These are phyloP conservation scores for Wickerhamiella pararugosa DNA, from an alignment of 1,139 yeast genomes.

Conservation along the genomic window DNA sequence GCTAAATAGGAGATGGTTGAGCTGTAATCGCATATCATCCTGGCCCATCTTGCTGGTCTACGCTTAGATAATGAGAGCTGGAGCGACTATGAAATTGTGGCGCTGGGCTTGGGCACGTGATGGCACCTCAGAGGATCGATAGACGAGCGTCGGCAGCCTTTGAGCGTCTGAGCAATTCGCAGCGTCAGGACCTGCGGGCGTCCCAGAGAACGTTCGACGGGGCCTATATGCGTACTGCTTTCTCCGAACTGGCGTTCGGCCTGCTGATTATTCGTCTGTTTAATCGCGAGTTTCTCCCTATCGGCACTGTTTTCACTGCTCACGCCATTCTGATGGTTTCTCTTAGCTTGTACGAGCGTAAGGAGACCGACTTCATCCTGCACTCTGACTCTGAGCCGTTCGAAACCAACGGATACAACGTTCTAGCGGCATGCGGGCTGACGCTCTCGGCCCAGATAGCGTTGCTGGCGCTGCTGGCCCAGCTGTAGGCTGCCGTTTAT, in stretches of 20 bases:
- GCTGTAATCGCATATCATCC: slow-evolving; percentile 19
- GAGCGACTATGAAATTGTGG: too few relatives aligned
- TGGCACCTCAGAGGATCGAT: too few relatives aligned
- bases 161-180: slow-evolving; percentile 3
- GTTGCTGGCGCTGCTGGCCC: slow-evolving; percentile 16
- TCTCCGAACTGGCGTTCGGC: slow-evolving; percentile 27
- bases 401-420: slow-evolving; percentile 19
- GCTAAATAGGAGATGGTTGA: slow-evolving; percentile 20
- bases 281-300: slow-evolving; percentile 25
- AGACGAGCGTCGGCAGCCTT: not conserved
- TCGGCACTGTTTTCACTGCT: slow-evolving; percentile 27
- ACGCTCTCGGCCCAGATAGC: slow-evolving; percentile 20
- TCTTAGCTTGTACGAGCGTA: slow-evolving; percentile 22
- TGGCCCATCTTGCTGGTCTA: too few relatives aligned
- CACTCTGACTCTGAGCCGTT: slow-evolving; percentile 10
- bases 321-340: slow-evolving; percentile 25
- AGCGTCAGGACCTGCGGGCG: slow-evolving; percentile 21
- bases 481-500: not conserved
- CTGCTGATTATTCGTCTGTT: slow-evolving; percentile 27
- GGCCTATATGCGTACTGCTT: slow-evolving; percentile 29
- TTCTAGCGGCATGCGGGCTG: slow-evolving; percentile 19
- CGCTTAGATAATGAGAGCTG: too few relatives aligned
- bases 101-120: too few relatives aligned
- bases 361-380: slow-evolving; percentile 16
- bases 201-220: slow-evolving; percentile 31